Evolutionary conservation across 768 basidiomycete genomes (phyloP), one percentile per base, ranked within the genome.

Genomic region (Daedaleopsis sinensis): DNA sequence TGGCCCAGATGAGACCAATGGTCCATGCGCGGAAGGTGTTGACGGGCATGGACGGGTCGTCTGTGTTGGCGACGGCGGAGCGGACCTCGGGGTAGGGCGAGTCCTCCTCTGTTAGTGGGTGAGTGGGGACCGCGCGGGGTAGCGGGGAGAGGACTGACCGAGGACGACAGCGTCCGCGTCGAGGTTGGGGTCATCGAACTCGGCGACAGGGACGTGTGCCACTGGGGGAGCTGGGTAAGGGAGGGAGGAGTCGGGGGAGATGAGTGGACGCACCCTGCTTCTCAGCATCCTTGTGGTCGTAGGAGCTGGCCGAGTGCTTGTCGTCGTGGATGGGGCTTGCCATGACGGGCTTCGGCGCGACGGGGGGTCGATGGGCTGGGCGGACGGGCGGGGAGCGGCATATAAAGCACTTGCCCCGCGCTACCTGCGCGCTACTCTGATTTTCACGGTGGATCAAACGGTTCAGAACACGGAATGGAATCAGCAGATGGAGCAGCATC

Each of bases 61-160:
- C n/a, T n/a, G n/a, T n/a, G n/a, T n/a, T n/a, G n/a, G n/a, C n/a
- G n/a, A n/a, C n/a, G n/a, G n/a, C n/a, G n/a, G n/a, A n/a, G n/a
- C n/a, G n/a, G n/a, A n/a, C n/a, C n/a, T n/a, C n/a, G n/a, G n/a
- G n/a, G n/a, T 84, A 84, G 3, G 82, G 83, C 2, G 81, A 82
- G 68, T 83, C 82, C 57, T 83, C 79, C 68, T 75, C 76, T 70
- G 57, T 5, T 39, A 32, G 15, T n/a, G 15, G 2, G 18, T 13
- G 9, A 37, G 18, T 37, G 37, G 12, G 39, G 15, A 11, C 37
- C 8, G n/a, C 16, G 8, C 6, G 23, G 12, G 12, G 37, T 5
- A 35, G 55, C 15, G 12, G 11, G 18, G 23, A 10, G 39, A 32
- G 10, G 39, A 56, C 68, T 49, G 32, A 68, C 67, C 70, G 52